Percentiles rank a stretch among this genome's conserved stretches.
Evolutionary conservation across 768 basidiomycete genomes (phyloP).

Genomic region (Vararia minispora): DNA sequence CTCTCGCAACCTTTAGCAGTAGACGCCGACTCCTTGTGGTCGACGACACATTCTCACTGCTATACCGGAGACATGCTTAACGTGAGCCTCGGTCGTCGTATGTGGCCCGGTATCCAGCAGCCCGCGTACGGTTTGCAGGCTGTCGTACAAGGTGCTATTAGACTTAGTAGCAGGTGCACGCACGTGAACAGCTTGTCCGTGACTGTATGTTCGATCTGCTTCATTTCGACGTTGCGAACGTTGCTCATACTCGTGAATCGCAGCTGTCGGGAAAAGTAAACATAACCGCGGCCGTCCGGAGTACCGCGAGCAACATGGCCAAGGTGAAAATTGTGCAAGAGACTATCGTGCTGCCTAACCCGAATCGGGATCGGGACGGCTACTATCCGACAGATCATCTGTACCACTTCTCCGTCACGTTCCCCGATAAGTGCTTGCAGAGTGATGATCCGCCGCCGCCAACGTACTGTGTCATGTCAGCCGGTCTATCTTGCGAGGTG

Average conservation of each 20-base stretch:
- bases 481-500: constrained; percentile 21
- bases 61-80: constrained; percentile 29
- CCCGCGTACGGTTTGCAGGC: constrained; percentile 34
- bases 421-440: constrained; percentile 26
- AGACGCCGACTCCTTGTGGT: neutral
- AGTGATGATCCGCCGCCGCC: constrained; percentile 26
- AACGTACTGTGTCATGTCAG: constrained; percentile 24
- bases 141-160: constrained; percentile 28
- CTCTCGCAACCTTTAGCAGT: neutral
- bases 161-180: constrained; percentile 24
- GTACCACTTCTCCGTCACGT: constrained; percentile 25
- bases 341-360: no score
- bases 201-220: no score
- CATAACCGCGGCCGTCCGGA: constrained; percentile 22
- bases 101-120: constrained; percentile 25
- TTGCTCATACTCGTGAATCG: neutral
- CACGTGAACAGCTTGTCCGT: no score
- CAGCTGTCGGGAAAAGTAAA: constrained; percentile 29
- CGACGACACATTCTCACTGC: constrained; percentile 7
- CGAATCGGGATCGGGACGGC: no score
- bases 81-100: constrained; percentile 29
- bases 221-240: neutral
- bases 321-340: no score
- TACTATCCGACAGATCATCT: constrained; percentile 5
- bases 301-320: no score